Evolutionary conservation across 2,329 filamentous ascomycete genomes (phyloP), one percentile per base, ranked within the genome.

Genomic region (Mariannaea elegans): DNA sequence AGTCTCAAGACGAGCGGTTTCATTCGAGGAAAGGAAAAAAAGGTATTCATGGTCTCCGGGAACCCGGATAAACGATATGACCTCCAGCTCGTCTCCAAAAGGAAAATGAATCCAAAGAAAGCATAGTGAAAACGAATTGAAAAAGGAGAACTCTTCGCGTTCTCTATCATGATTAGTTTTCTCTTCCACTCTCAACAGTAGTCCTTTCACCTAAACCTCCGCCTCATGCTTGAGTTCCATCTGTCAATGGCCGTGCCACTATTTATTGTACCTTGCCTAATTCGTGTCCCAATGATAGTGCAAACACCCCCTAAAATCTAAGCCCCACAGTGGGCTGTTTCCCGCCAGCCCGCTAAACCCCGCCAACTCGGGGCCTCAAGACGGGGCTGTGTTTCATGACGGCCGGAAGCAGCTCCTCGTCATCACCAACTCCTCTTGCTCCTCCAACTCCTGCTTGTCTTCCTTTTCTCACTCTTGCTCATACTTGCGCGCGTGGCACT

Each of bases 401-500:
- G 41, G 23, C 42, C 41, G 46, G 46, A 27, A 36, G 16, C 38
- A 51, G 47, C 57, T 64, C 49, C 49, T 54, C 59, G 27, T 59
- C 66, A 64, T 61, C 53, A 51, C 32, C 59, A 63, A 27, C 42
- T 48, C 19, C 51, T 39, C 44, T 41, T 45, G 31, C 45, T 56
- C 46, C 58, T 41, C 27, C 21, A 27, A 38, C 32, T n/a, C 39
- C 19, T 59, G 47, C 19, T 46, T 52, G 44, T 60, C 48, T 34
- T 38, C 36, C 46, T 49, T 49, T 29, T 56, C 34, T 39, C 51
- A 39, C 38, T 59, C 45, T 31, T 24, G 48, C 27, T 32, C 44
- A 13, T 13, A n/a, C 6, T 21, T 31, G 24, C 44, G 52, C 29
- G 42, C 32, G 24, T 21, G 34, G 45, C 48, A 41, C 3, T 42